phyloP scores from a whole-genome alignment of 2,329 filamentous ascomycete species.

The Colletotrichum incanum region DNA sequence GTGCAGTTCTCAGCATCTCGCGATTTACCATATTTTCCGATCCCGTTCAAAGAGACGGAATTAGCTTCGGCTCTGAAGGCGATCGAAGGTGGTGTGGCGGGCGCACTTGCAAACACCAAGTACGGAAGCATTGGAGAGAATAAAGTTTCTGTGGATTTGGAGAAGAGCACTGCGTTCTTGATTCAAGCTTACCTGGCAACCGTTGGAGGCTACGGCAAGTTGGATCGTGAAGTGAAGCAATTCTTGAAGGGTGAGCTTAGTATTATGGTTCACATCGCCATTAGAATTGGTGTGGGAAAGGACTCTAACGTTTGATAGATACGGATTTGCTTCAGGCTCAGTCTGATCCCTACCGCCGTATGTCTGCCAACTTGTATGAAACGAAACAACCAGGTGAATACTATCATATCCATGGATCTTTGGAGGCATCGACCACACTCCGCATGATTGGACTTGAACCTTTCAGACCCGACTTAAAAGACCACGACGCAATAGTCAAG shows the following conservation, averaged over 20 bases:
- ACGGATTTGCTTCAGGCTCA: slow-evolving; percentile 81
- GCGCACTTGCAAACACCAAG: slow-evolving; percentile 50
- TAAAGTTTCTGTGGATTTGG: slow-evolving; percentile 52
- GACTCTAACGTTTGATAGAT: slow-evolving; percentile 60
- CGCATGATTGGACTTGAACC: slow-evolving; percentile 79
- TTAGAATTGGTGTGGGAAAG: not conserved
- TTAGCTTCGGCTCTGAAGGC: slow-evolving; percentile 61
- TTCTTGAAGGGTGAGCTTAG: slow-evolving; percentile 50
- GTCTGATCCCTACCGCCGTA: slow-evolving; percentile 78
- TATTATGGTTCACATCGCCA: not conserved
- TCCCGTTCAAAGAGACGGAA: slow-evolving; percentile 65
- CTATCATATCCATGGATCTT: slow-evolving; percentile 83
- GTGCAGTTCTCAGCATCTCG: slow-evolving; percentile 54
- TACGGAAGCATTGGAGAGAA: slow-evolving; percentile 38
- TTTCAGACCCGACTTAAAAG: slow-evolving; percentile 71
- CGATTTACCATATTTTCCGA: slow-evolving; percentile 61
- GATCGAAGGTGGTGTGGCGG: slow-evolving; percentile 56
- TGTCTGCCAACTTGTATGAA: slow-evolving; percentile 81
- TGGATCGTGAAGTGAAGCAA: slow-evolving; percentile 53
- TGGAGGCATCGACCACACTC: slow-evolving; percentile 79
- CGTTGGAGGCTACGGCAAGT: slow-evolving; percentile 56
- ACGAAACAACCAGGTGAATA: slow-evolving; percentile 77
- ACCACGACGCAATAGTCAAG: slow-evolving; percentile 72
- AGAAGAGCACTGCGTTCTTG: slow-evolving; percentile 62
- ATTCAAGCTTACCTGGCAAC: slow-evolving; percentile 55